Base-by-base conservation (phyloP, 306 rosid genomes). In the Arachis hypogaea region DNA sequence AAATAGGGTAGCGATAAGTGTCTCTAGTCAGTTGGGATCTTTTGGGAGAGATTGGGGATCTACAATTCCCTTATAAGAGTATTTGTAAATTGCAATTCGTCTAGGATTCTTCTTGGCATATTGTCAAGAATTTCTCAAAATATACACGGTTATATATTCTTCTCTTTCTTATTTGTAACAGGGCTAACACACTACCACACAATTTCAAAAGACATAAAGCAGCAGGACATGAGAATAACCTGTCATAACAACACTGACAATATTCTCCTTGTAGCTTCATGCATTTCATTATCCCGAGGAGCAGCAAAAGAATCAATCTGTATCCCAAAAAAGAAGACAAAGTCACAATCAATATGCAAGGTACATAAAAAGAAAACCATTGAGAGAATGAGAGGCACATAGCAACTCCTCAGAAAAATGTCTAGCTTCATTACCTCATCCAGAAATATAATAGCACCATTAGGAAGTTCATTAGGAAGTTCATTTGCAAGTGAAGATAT, bases 261-360 rank as follows among this genome's bases (percentile, higher is more conserved):
- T 49, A 93, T 75, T 81, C 97, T 87, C 5, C 98, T 90, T 3
- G 97, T 91, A 59, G 97, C 96, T 89, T 93, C 98, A 78, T 91
- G 97, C 89, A 91, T 85, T 76, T 86, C 93, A 51, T 78, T 68
- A 61, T 89, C 97, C 56, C 98, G 98, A 40, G 97, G 72, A 83
- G 84, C 76, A 69, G 97, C 96, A 81, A 92, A 86, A 47, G 96
- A 88, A 82, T 92, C 97, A 41, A 92, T 76, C 96, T 88, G 84
- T 42, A 59, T 50, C 57, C 33, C 77, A 59, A 60, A 33, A 33
- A 74, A 55, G 64, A 77, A 47, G 14, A 71, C 66, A 47, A 46
- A 55, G 71, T 47, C 33, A 71, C 62, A 54, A 52, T 57, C 22
- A 63, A 52, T 33, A 33, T 57, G 71, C 16, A 10, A 64, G 54